A percentile compares a stretch with the other conserved stretches of the same genome.
Conservation (phyloP, 371 early-diverging fungal species). For the Syncephalastrum sp. region DNA sequence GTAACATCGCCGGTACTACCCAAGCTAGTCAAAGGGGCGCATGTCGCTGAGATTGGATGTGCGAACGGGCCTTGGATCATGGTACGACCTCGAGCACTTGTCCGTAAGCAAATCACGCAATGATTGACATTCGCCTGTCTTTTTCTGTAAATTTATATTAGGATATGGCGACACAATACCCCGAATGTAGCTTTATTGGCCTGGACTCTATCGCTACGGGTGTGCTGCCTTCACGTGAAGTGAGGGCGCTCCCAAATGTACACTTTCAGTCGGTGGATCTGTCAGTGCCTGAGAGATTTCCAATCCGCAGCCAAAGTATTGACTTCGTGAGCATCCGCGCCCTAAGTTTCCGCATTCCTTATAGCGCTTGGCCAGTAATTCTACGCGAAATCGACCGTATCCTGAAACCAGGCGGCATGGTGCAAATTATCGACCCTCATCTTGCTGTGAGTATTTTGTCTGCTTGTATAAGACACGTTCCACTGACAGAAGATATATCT, state of each 20-base stretch:
- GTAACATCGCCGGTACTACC: slow-evolving; percentile 11
- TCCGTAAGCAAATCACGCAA: neutral
- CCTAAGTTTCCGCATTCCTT: slow-evolving; percentile 13
- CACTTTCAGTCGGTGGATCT: slow-evolving; percentile 11
- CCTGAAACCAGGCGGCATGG: slow-evolving; percentile 36
- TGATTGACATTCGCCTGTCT: neutral
- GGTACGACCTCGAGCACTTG: slow-evolving; percentile 4
- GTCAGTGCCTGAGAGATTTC: slow-evolving; percentile 10
- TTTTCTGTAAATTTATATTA: slow-evolving; percentile 12
- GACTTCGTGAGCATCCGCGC: slow-evolving; percentile 33
- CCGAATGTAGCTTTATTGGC: slow-evolving; percentile 30
- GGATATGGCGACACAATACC: slow-evolving; percentile 43
- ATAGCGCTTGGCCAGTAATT: slow-evolving; percentile 13
- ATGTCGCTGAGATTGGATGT: slow-evolving; percentile 24
- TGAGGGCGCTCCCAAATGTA: slow-evolving; percentile 29
- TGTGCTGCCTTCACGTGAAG: slow-evolving; percentile 12
- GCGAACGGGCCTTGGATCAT: slow-evolving; percentile 22
- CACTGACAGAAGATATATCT: neutral
- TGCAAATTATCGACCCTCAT: slow-evolving; percentile 34
- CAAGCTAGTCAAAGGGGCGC: slow-evolving; percentile 16
- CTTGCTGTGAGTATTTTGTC: slow-evolving; percentile 22
- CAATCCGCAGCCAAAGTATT: slow-evolving; percentile 10
- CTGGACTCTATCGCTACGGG: slow-evolving; percentile 14
- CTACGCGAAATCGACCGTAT: slow-evolving; percentile 26
- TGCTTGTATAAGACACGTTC: neutral